Base-by-base conservation (phyloP, 108 stramenopile genomes). In the Bacterosira constricta region DNA sequence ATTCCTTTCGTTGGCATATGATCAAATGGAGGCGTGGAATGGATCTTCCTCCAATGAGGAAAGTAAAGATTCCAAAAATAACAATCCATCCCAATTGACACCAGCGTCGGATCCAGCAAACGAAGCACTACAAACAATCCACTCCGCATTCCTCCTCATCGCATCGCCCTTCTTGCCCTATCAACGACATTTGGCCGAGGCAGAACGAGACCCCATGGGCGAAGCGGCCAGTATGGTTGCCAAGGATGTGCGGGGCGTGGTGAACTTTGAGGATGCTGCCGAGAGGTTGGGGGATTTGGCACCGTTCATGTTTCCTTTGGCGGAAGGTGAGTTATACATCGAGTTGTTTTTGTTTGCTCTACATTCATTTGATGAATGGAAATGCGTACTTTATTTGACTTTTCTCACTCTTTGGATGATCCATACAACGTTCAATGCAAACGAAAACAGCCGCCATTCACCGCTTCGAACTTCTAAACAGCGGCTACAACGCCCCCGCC, bases 1-100 rank as follows among this genome's bases (percentile, higher is more conserved):
- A 44, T 94, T 94, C 54, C 79, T 94, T 11, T 88, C 90, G 10
- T 59, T 94, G 60, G 86, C 86, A 9, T 91, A 94, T 63, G 93
- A 94, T 70, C 72, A 79, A 38, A 79, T 94, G 25, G 87, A 88
- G 79, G 30, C 65, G 64, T 72, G 90, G 82, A 80, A 67, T 80
- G 62, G 79, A 86, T 77, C 42, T 79, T 61, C 73, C 49, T 25
- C 52, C 42, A 50, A 21, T 34, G 50, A 42, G 3, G 34, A 35
- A 6, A 46, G 32, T 29, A 26, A 34, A 32, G 56, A 30, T 38
- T 35, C 25, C 37, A 46, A 27, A 23, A 59, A 15, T 11, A 59
- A 49, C 45, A 39, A 52, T 37, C 50, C 62, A 62, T 15, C 11
- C 18, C 29, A 39, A 41, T 65, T 34, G 1, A 41, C 39, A 41